These are phyloP conservation scores for Scheffersomyces titani DNA, from an alignment of 1,139 yeast genomes.

Conservation along the genomic window DNA sequence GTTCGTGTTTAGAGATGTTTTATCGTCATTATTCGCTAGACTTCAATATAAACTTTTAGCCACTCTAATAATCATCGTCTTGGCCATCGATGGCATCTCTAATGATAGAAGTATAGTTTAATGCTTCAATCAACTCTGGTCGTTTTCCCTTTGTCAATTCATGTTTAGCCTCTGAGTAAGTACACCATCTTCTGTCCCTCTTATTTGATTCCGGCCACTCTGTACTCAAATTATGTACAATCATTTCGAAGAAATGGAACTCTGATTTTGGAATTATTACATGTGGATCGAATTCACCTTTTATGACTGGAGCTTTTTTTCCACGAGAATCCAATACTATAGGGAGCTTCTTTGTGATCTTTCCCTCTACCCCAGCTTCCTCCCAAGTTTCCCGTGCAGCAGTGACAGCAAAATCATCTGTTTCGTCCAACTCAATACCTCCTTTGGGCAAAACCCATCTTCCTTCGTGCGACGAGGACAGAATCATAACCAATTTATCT, in stretches of 20 bases:
- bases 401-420: conserved; percentile 49
- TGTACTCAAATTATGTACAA: conserved; percentile 52
- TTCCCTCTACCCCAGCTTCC: conserved; percentile 88
- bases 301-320: conserved; percentile 53
- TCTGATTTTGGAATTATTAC: conserved; percentile 65
- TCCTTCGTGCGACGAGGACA: conserved; percentile 65
- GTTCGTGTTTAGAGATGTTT: neutral
- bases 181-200: conserved; percentile 75
- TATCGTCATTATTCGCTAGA: neutral
- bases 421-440: conserved; percentile 88
- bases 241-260: conserved; percentile 82
- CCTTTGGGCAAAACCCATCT: conserved; percentile 95
- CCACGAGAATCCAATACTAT: conserved; percentile 71
- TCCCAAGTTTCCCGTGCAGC: conserved; percentile 97
- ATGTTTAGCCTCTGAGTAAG: conserved; percentile 68
- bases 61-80: conserved; percentile 3
- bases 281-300: conserved; percentile 42
- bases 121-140: conserved; percentile 68
- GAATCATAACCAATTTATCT: conserved; percentile 71
- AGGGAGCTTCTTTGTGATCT: conserved; percentile 56
- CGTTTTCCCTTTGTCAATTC: conserved; percentile 62
- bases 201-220: conserved; percentile 73
- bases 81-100: conserved; percentile 26
- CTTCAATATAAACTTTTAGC: neutral
- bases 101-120: conserved; percentile 52